phyloP scores from a whole-genome alignment of 2,329 filamentous ascomycete species.

The Fusarium pseudocircinatum region DNA sequence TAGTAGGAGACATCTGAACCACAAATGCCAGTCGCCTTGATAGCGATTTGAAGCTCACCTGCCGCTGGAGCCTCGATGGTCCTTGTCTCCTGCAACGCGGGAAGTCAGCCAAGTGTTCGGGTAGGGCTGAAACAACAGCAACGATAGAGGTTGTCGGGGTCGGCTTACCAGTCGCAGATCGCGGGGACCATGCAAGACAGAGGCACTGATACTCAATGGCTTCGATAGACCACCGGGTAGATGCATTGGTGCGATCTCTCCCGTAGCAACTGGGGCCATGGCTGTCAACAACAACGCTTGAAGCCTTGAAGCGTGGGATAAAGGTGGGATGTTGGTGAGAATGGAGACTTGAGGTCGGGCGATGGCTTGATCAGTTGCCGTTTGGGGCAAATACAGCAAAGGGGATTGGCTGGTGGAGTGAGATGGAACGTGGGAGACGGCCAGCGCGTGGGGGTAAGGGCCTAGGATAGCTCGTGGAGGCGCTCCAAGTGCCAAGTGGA shows the following conservation, averaged over 20 bases:
- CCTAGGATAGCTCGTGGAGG: conserved; percentile 40
- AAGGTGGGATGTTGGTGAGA: conserved; percentile 55
- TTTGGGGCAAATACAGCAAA: conserved; percentile 41
- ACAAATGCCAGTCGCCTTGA: conserved; percentile 74
- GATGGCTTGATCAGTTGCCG: conserved; percentile 47
- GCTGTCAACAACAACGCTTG: conserved; percentile 42
- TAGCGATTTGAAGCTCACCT: conserved; percentile 71
- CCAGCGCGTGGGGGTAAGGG: conserved; percentile 41
- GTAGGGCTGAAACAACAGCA: conserved; percentile 36
- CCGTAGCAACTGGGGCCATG: conserved; percentile 63
- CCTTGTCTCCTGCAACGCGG: conserved; percentile 58
- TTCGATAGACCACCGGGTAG: conserved; percentile 54
- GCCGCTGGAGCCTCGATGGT: conserved; percentile 57
- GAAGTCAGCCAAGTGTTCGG: conserved; percentile 28
- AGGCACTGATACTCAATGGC: conserved; percentile 59
- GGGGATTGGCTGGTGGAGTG: conserved; percentile 44
- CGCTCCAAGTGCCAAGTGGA: conserved; percentile 36
- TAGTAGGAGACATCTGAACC: conserved; percentile 78
- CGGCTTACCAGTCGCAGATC: conserved; percentile 66
- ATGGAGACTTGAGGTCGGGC: conserved; percentile 40
- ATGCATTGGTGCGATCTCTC: conserved; percentile 56
- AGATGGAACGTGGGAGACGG: conserved; percentile 40
- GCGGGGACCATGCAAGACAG: conserved; percentile 65
- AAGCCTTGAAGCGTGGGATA: conserved; percentile 70
- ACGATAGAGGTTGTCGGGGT: conserved; percentile 4